phyloP scores from a whole-genome alignment of 2,329 filamentous ascomycete species.

The Colletotrichum godetiae region DNA sequence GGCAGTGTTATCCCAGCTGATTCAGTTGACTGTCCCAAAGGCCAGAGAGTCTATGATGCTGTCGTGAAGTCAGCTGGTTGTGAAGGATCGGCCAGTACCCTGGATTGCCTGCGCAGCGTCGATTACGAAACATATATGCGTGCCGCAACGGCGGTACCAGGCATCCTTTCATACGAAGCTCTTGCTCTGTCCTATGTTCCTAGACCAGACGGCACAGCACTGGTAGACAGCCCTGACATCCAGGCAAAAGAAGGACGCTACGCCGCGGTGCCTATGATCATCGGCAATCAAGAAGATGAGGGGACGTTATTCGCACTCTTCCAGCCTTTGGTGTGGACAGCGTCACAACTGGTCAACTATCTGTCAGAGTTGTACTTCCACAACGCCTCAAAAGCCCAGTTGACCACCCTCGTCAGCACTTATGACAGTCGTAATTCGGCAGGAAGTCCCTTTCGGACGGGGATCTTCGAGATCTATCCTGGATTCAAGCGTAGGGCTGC shows the following conservation, averaged over 20 bases:
- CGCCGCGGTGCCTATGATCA: constrained; percentile 62
- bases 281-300: constrained; percentile 84
- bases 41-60: constrained; percentile 72
- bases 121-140: constrained; percentile 71
- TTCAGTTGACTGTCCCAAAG: constrained; percentile 73
- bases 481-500: constrained; percentile 83
- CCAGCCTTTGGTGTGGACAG: constrained; percentile 75
- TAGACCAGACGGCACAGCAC: constrained; percentile 74
- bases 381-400: constrained; percentile 58
- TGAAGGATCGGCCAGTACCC: constrained; percentile 62
- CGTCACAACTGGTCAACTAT: constrained; percentile 69
- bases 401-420: constrained; percentile 68
- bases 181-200: constrained; percentile 80
- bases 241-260: constrained; percentile 63
- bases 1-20: constrained; percentile 72
- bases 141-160: constrained; percentile 77
- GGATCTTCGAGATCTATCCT: constrained; percentile 74
- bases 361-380: constrained; percentile 70
- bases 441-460: constrained; percentile 80
- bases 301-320: constrained; percentile 80
- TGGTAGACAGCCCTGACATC: constrained; percentile 72
- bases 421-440: constrained; percentile 68
- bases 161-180: constrained; percentile 73
- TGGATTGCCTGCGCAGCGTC: constrained; percentile 73
- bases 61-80: constrained; percentile 74